A percentile compares a stretch with the other conserved stretches of the same genome.
Conservation (phyloP, 164 flowering plant genomes). For the Hamamelis virginiana region DNA sequence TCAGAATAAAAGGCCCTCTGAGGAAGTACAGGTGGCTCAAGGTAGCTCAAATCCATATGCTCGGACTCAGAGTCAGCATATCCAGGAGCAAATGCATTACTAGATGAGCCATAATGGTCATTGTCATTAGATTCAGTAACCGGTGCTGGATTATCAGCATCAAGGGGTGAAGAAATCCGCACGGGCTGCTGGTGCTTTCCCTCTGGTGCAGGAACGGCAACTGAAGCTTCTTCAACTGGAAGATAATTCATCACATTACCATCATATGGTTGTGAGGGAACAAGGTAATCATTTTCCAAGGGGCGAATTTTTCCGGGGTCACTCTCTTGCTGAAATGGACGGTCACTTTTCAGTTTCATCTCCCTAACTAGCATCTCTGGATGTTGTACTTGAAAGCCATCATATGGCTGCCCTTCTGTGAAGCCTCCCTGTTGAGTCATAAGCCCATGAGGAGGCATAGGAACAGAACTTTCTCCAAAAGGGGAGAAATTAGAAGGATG, state of each 20-base stretch:
- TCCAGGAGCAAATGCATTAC: conserved; percentile 17
- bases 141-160: conserved; percentile 8
- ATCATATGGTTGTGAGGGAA: conserved; percentile 16
- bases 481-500: conserved; percentile 14
- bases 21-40: conserved; percentile 26
- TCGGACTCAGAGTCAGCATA: conserved; percentile 25
- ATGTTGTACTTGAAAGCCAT: conserved; percentile 13
- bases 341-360: conserved; percentile 19
- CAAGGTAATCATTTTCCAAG: conserved; percentile 8
- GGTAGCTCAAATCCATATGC: conserved; percentile 24
- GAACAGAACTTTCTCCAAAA: conserved; percentile 4
- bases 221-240: conserved; percentile 19
- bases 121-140: conserved; percentile 16
- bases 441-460: conserved; percentile 10
- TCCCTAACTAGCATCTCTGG: conserved; percentile 13
- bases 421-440: conserved; percentile 19
- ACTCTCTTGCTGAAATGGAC: conserved; percentile 20
- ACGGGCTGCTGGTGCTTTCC: conserved; percentile 19
- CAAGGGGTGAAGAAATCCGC: conserved; percentile 5
- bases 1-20: conserved; percentile 43
- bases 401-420: conserved; percentile 15
- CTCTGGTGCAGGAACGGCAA: conserved; percentile 8
- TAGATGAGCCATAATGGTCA: conserved; percentile 16
- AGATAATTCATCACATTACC: conserved; percentile 8
- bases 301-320: conserved; percentile 12